These are phyloP conservation scores for Taxillus chinensis DNA, from an alignment of 164 flowering plant genomes.

Conservation along the genomic window DNA sequence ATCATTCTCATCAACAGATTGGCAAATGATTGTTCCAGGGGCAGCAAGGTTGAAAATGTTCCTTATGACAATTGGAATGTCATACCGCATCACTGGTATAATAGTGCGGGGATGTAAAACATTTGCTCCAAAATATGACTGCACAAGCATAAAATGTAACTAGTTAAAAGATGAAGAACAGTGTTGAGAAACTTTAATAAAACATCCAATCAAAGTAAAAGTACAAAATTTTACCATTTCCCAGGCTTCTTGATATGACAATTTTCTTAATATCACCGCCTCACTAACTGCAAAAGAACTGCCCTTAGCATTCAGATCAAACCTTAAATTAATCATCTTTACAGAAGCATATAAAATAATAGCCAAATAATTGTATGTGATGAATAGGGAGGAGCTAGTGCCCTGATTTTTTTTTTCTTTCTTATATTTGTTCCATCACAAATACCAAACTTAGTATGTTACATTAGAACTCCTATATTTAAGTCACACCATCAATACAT, in stretches of 20 bases:
- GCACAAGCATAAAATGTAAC: conserved; percentile 21
- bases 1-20: conserved; percentile 33
- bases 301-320: conserved; percentile 6
- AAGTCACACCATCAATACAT: not conserved
- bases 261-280: conserved; percentile 69
- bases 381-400: not conserved
- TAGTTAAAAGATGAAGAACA: conserved; percentile 8
- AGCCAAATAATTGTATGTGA: not conserved
- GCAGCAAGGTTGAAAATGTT: conserved; percentile 87
- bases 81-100: conserved; percentile 86
- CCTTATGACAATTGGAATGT: conserved; percentile 93
- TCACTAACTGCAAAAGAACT: conserved; percentile 69
- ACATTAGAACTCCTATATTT: no score
- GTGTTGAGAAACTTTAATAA: conserved; percentile 4
- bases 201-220: not conserved
- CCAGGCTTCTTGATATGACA: conserved; percentile 99
- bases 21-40: conserved; percentile 87
- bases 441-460: no score
- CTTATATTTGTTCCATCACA: no score
- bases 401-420: not conserved
- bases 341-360: not conserved
- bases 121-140: conserved; percentile 99
- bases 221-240: conserved; percentile 65
- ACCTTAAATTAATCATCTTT: not conserved
- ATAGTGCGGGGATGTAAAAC: conserved; percentile 97